Evolutionary conservation across 2,329 filamentous ascomycete genomes (phyloP), one percentile per base, ranked within the genome.

Genomic region (Aspergillus caelatus): DNA sequence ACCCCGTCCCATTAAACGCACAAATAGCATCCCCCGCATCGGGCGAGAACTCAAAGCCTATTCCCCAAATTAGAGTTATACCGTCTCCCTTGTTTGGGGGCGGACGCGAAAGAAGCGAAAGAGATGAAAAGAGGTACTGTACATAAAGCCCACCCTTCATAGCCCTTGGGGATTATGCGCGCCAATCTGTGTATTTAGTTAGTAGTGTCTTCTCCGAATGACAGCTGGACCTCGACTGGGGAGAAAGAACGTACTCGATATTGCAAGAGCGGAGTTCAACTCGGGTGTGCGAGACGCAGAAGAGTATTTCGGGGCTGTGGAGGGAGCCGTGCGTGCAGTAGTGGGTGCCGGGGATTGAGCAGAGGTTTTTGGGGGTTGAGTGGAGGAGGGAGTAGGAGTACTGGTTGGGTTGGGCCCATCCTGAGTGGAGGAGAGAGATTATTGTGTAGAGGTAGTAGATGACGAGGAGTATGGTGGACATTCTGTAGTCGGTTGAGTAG

Each of bases 1-100:
- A 72, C 14, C 69, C 72, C 1, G 67, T 71, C 14, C 72, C 71
- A 52, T 72, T 72, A 60, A 74, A 70, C 3, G 70, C 68, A 56
- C 72, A 74, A 57, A 72, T 61, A 2, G 71, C 70, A 53, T 70
- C 62, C 0, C 70, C 71, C 21, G 66, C 60, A 3, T 10, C 30
- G 2, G 55, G 36, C 34, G 60, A 56, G 10, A 63, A 60, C 60
- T 68, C 63, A 26, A 70, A 68, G 16, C 68, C 70, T 69, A 26
- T 34, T 56, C 26, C 34, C 34, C 26, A 2, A 26, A 16, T 36
- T 36, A 36, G 5, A 1, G 16, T 16, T 36, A 36, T 36, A 36
- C 14, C 14, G 2, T 36, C 7, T 10, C 34, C 34, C 5, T 5
- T 36, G 26, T n/a, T n/a, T n/a, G 26, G 26, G 26, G 26, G 26